A percentile compares a stretch with the other conserved stretches of the same genome.
phyloP scores from a whole-genome alignment of 2,329 filamentous ascomycete species.

The Delphinella strobiligena region DNA sequence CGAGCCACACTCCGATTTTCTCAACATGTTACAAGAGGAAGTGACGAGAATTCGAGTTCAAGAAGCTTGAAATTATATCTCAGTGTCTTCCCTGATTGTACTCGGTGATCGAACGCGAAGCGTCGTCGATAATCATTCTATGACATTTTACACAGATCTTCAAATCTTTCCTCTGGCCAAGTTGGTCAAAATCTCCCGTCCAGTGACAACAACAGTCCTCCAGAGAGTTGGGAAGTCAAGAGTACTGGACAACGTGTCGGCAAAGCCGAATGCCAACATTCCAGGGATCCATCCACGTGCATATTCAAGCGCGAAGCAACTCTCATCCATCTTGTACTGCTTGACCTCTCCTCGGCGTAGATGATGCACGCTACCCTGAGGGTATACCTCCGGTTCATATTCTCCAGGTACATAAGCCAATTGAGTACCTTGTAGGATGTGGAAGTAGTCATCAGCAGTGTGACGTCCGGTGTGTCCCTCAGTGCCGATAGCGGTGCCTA shows the following conservation, averaged over 20 bases:
- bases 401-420: slow-evolving; percentile 59
- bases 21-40: background rate
- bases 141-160: background rate
- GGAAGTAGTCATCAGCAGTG: slow-evolving; percentile 89
- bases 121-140: background rate
- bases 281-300: slow-evolving; percentile 83
- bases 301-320: slow-evolving; percentile 73
- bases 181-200: slow-evolving; percentile 63
- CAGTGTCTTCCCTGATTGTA: too few species aligned
- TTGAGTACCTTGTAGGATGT: slow-evolving; percentile 72
- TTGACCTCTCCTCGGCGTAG: slow-evolving; percentile 58
- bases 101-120: too few species aligned
- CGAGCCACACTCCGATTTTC: background rate
- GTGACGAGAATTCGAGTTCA: background rate
- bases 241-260: slow-evolving; percentile 68
- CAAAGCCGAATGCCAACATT: slow-evolving; percentile 84
- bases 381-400: slow-evolving; percentile 59
- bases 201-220: slow-evolving; percentile 65
- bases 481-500: slow-evolving; percentile 62
- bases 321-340: slow-evolving; percentile 71
- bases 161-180: slow-evolving; percentile 51
- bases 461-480: slow-evolving; percentile 82
- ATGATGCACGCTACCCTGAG: slow-evolving; percentile 58
- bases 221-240: slow-evolving; percentile 77
- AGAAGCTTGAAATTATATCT: background rate